Evolutionary conservation across 495 filamentous ascomycete species (phyloP), one percentile per base, ranked within the genome.

Genomic region (Tuber brumale): DNA sequence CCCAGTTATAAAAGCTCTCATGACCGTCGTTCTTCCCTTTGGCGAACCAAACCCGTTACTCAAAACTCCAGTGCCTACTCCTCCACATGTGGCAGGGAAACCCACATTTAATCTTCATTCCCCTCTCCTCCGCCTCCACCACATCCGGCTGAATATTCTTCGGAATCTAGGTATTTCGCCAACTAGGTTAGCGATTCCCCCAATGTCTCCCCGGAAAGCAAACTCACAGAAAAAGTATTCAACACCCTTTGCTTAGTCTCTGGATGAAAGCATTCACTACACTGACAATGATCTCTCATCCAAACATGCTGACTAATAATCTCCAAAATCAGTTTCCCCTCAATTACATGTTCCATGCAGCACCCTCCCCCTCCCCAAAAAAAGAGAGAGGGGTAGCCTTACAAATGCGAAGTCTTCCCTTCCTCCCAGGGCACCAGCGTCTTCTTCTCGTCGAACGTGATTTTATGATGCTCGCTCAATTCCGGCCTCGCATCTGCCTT

Each of bases 241-340:
- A 91, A 86, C 42, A 87, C 87, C 45, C 93, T 87, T 83, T 97
- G 94, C 82, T 84, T 89, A 21, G 94, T 97, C 72, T 91, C 89
- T 75, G 89, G 89, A 82, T 97, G 90, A 16, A 93, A 86, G 83
- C 94, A 97, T 71, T 85, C 82, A 0, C 82, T 75, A 81, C 94
- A 97, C 71, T 90, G 92, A 81, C 94, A 97, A 81, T 94, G 92
- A 74, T 97, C 94, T 79, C 94, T 78, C 71, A 84, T 75, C 83
- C 83, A 84, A 45, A 84, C 48, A 72, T 84, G 83, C 70, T 84
- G 82, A 69, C 83, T 84, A 48, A 35, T 66, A 35, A 35, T 14
- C 57, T 27, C 51, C 51, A 5, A 61, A 57, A 66, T 66, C 18
- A 66, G 57, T 7, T 35, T 35, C 27, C 57, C 57, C 57, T 66